Evolutionary conservation across 139 green algal genomes (phyloP), one percentile per base, ranked within the genome.

Genomic region (Chlorella ohadii): DNA sequence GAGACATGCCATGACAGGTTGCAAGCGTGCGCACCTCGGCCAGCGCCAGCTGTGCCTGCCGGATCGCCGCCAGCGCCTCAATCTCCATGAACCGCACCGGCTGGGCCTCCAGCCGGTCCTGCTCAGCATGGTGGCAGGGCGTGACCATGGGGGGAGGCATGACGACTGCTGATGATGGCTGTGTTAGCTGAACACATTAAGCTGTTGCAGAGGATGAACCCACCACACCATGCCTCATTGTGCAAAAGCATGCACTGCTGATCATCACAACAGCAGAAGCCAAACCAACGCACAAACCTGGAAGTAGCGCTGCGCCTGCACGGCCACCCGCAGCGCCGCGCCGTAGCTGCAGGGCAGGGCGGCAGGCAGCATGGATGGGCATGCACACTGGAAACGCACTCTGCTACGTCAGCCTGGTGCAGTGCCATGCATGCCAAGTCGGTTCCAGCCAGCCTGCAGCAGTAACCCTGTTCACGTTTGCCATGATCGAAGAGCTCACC

Each of bases 21-120:
- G 51, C 51, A 59, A 59, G 22, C 15, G 51, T 22, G 51, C 70
- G 7, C 70, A 59, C 34, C 59, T 38, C 16, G 0, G 83, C 73
- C 36, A 83, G 15, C 20, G 78, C 74, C 59, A 55, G 41, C 73
- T 74, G 75, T 15, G 74, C 83, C 16, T 38, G 33, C 34, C 56
- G 63, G 38, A 83, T 16, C 13, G 51, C 83, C 25, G 66, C 63
- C 61, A 91, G 51, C 5, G 83, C 86, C 16, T 76, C 38, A 0
- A 83, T 90, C 90, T 95, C 92, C 87, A 92, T 91, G 79, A 93
- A 94, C 3, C 70, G 68, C 25, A 94, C 89, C 3, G 88, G 88
- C 83, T 93, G 87, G 31, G 67, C 77, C 88, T 94, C 90, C 83
- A 92, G 63, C 39, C 73, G 81, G 6, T 82, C 76, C 76, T 82